Conservation (phyloP, 352 stramenopile genomes). For the Phytophthora hibernalis region DNA sequence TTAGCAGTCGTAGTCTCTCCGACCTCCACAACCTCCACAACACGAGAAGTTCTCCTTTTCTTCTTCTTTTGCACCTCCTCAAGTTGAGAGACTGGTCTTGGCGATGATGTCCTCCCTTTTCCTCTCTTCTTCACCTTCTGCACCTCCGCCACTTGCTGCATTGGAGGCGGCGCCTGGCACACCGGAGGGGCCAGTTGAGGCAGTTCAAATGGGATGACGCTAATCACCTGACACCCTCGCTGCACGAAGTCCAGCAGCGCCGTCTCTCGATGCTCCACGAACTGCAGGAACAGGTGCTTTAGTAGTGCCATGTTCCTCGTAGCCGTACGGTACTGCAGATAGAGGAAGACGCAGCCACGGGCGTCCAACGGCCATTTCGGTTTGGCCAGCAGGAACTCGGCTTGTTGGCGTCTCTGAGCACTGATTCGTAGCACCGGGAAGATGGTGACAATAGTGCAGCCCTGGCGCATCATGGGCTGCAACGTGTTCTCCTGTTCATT, state of each 20-base stretch:
- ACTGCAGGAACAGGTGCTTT: conserved; percentile 52
- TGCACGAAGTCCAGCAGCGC: conserved; percentile 38
- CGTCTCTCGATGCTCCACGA: conserved; percentile 32
- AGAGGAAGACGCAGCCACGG: conserved; percentile 45
- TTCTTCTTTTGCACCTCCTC: neutral
- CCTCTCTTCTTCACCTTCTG: no score
- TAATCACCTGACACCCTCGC: conserved; percentile 38
- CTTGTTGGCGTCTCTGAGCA: neutral
- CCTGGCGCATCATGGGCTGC: conserved; percentile 41
- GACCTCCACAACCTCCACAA: neutral
- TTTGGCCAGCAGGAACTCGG: conserved; percentile 42
- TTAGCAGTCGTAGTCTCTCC: neutral
- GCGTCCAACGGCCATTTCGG: conserved; percentile 31
- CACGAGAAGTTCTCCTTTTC: neutral
- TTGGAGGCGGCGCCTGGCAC: neutral
- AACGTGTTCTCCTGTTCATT: conserved; percentile 57
- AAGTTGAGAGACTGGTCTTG: neutral
- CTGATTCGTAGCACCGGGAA: conserved; percentile 39
- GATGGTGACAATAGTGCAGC: conserved; percentile 50
- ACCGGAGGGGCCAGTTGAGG: neutral
- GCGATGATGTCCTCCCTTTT: neutral
- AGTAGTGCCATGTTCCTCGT: conserved; percentile 50
- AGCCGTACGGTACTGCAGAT: conserved; percentile 44
- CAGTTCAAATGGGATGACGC: conserved; percentile 47
- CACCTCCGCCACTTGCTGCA: neutral